Base-by-base conservation (phyloP, 2,329 filamentous ascomycete genomes). In the Botryotinia calthae region DNA sequence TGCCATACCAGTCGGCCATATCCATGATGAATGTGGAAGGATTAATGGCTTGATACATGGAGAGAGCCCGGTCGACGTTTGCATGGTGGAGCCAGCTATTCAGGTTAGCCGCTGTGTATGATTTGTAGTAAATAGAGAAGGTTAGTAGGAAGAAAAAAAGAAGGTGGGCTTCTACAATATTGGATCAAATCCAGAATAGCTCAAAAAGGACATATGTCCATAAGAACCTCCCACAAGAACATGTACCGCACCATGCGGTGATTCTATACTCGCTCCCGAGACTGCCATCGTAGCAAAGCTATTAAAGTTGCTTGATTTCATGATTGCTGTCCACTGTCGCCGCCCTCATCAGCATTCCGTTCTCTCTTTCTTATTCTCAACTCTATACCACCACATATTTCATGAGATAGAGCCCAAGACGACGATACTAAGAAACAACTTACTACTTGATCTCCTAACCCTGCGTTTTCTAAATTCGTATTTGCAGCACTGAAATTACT, bases 41-140 rank as follows among this genome's bases (percentile, higher is more conserved):
- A 73, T 85, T 78, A 51, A 87, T 82, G 51, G 82, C 82, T 77
- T 86, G 82, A 84, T 83, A 86, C 72, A 86, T 79, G 5, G 87
- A 85, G 73, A 88, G 86, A 25, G 91, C 83, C 25, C 89, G 85
- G 78, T 91, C 88, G 71, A 91, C 82, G 78, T 91, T 89, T 76
- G 84, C 81, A 81, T 87, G 85, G 75, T 87, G 85, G 14, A 87
- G 82, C 83, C 85, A 84, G 75, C 84, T 85, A 48, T 7, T 1
- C n/a, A 25, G n/a, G n/a, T 68, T 48, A 68, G 65, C 28, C 54
- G 16, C 5, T 31, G 28, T 58, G n/a, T 6, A 56, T 42, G 1
- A 3, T 1, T 42, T 37, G 18, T 12, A 48, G 28, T 37, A 14
- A 9, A 31, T 46, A 20, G 42, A 28, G 34, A 37, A 48, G 14